phyloP scores from a whole-genome alignment of 495 filamentous ascomycete species.

The Collariella sp. region DNA sequence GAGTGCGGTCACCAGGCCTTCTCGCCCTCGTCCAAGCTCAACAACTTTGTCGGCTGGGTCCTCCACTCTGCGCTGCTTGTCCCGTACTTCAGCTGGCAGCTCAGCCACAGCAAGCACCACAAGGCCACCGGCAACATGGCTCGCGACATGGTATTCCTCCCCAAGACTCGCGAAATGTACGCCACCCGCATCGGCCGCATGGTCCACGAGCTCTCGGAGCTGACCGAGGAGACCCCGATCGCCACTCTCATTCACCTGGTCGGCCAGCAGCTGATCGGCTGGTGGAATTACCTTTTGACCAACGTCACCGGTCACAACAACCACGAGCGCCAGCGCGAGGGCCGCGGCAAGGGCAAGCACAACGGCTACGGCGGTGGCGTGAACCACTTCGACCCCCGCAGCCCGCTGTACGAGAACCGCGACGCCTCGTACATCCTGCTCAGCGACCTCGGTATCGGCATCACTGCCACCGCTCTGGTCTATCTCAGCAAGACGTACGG shows the following conservation, averaged over 20 bases:
- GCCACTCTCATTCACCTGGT: conserved; percentile 63
- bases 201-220: conserved; percentile 71
- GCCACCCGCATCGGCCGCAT: conserved; percentile 60
- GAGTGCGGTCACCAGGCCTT: conserved; percentile 87
- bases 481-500: conserved; percentile 65
- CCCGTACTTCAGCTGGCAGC: conserved; percentile 90
- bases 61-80: conserved; percentile 75
- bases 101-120: conserved; percentile 89
- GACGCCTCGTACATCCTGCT: conserved; percentile 74
- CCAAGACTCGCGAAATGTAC: conserved; percentile 70
- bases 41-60: conserved; percentile 80
- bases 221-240: conserved; percentile 91
- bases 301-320: conserved; percentile 94
- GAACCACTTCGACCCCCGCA: conserved; percentile 87
- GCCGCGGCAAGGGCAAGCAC: conserved; percentile 77
- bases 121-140: conserved; percentile 93
- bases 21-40: conserved; percentile 68
- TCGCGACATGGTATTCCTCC: conserved; percentile 96
- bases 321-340: conserved; percentile 75
- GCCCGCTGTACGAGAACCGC: conserved; percentile 85
- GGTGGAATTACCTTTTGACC: conserved; percentile 74
- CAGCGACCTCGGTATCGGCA: conserved; percentile 70
- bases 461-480: conserved; percentile 45
- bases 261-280: conserved; percentile 80
- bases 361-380: conserved; percentile 76